phyloP scores from a whole-genome alignment of 441 rosid species.

The Bocquillonia castaneifolia region DNA sequence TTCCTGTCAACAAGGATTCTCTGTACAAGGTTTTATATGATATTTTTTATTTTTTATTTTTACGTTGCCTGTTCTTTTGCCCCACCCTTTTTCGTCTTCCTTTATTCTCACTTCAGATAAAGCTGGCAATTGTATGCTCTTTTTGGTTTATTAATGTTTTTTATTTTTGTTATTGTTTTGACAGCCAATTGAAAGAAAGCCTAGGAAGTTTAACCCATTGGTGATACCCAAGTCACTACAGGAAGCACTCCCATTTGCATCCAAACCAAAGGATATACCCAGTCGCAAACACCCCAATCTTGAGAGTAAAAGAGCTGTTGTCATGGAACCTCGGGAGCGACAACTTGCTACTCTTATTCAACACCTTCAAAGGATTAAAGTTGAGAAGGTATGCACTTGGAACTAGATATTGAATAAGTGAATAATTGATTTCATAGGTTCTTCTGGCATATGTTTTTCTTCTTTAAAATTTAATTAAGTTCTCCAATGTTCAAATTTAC shows the following conservation, averaged over 20 bases:
- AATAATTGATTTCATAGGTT: neutral
- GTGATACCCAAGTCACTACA: constrained; percentile 67
- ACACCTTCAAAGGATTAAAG: constrained; percentile 48
- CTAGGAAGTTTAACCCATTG: constrained; percentile 67
- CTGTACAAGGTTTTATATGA: constrained; percentile 55
- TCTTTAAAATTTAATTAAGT: neutral
- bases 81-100: neutral
- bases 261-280: constrained; percentile 71
- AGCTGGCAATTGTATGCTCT: neutral
- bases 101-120: neutral
- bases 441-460: neutral
- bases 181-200: constrained; percentile 74
- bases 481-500: no score
- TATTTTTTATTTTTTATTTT: constrained; percentile 4
- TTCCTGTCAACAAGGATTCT: constrained; percentile 83
- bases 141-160: neutral
- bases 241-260: constrained; percentile 58
- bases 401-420: neutral
- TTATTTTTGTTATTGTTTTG: constrained; percentile 15
- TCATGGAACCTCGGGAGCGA: constrained; percentile 64
- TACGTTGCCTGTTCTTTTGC: neutral
- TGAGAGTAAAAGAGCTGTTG: constrained; percentile 67
- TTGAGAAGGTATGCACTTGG: constrained; percentile 48
- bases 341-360: constrained; percentile 49
- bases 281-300: constrained; percentile 40